Percentiles rank a stretch among this genome's conserved stretches.
Conservation (phyloP, 306 rosid genomes). For the Fragaria ananassa region DNA sequence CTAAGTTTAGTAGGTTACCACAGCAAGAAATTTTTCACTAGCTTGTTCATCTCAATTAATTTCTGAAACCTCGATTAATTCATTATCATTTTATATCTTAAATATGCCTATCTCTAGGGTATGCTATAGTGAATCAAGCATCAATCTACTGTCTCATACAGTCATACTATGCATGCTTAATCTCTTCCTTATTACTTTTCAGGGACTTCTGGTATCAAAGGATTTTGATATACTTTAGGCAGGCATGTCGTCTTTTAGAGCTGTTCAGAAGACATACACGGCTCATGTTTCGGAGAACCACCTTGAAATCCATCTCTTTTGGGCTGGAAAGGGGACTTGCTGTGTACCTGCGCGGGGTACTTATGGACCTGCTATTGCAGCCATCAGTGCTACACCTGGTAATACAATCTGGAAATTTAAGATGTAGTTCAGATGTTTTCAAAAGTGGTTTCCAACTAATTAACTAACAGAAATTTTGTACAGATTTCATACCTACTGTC, state of each 20-base stretch:
- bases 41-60: neutral
- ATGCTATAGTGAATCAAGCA: neutral
- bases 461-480: constrained; percentile 22
- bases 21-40: neutral
- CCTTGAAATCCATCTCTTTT: constrained; percentile 76
- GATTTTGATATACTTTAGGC: constrained; percentile 73
- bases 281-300: constrained; percentile 54
- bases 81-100: neutral
- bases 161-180: neutral
- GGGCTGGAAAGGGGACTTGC: constrained; percentile 93
- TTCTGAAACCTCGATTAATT: neutral
- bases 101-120: neutral
- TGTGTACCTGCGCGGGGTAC: constrained; percentile 56
- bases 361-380: constrained; percentile 74
- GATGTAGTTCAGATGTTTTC: constrained; percentile 9
- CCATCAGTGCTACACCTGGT: constrained; percentile 75
- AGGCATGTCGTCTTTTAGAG: constrained; percentile 38
- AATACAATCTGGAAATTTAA: constrained; percentile 2
- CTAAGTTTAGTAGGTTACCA: neutral
- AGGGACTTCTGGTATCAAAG: constrained; percentile 53
- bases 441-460: neutral
- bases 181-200: neutral
- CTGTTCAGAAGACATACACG: constrained; percentile 32
- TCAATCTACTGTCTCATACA: neutral
- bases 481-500: constrained; percentile 61